Base-by-base conservation (phyloP, 192 early-diverging fungal species). In the Coemansia guatemalensis region DNA sequence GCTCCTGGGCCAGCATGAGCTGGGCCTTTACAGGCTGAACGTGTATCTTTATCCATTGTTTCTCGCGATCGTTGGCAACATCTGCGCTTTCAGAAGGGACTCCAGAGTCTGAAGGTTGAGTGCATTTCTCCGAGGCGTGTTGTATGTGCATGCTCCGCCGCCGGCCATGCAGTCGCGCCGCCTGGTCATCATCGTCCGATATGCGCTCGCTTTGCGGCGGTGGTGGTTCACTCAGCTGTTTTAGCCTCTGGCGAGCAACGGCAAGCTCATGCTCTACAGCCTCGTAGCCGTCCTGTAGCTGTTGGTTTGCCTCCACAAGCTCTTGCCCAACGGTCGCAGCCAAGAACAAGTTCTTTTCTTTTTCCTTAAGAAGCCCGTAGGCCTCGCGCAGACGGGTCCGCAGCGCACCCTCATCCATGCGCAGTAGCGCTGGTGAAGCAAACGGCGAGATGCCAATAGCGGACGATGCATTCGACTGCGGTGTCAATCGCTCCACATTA, bases 261-360 rank as follows among this genome's bases (percentile, higher is more conserved):
- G 58, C 53, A 56, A 70, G 68, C 53, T 80, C 71, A 8, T 18
- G 47, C 44, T 64, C 67, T 41, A 74, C 48, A 24, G 27, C 17
- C 24, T 70, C 61, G 25, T 71, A 71, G 62, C 49, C 50, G 41
- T 67, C 53, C 44, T 80, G 71, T 25, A 80, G 64, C 50, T 74
- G 71, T 54, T 74, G 71, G 53, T 80, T 80, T 23, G 77, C 60
- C 48, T 80, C 72, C 0, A 80, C 60, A 7, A 80, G 72, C 61
- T 80, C 77, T 54, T 80, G 77, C 3, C 77, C 77, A 4, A 74
- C 68, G 3, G 77, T 74, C 1, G 77, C 77, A 0, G 77, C 77
- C 21, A 74, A 49, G 63, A 80, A 74, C 27, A 80, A 41, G 22
- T 71, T 74, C 27, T 60, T 48, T 26, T 80, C 77, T 48, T 80